Evolutionary conservation across 2,329 filamentous ascomycete species (phyloP).

Genomic region (Colletotrichum truncatum): DNA sequence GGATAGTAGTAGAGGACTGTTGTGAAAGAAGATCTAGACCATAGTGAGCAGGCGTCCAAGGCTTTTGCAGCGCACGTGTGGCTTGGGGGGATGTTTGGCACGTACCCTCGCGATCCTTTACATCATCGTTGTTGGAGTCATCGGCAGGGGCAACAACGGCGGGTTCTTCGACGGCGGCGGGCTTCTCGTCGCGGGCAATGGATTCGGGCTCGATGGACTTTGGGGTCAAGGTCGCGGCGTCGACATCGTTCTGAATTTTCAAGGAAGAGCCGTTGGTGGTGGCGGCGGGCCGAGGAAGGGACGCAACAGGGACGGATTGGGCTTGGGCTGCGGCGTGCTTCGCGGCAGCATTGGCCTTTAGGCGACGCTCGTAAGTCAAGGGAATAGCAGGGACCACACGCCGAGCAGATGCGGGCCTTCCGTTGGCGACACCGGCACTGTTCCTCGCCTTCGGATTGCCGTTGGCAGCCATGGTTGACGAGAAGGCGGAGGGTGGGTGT

Average conservation of each 20-base stretch:
- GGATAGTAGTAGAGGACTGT: not conserved
- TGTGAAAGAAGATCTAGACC: not conserved
- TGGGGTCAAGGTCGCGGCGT: conserved; percentile 25
- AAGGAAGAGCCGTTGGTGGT: conserved; percentile 34
- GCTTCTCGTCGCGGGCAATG: not conserved
- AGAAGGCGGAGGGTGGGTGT: conserved; percentile 10
- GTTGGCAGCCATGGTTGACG: conserved; percentile 29
- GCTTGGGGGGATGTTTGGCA: not conserved
- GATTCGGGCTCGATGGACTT: conserved; percentile 17
- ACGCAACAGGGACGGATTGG: conserved; percentile 15
- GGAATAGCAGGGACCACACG: conserved; percentile 49
- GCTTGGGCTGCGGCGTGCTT: conserved; percentile 43
- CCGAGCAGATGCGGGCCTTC: conserved; percentile 32
- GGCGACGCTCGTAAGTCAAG: conserved; percentile 41
- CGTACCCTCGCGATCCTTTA: conserved; percentile 12
- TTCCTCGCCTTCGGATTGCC: conserved; percentile 29
- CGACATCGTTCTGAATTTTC: conserved; percentile 29
- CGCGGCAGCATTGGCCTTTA: conserved; percentile 42
- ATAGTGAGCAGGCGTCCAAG: not conserved
- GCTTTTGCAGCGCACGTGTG: not conserved
- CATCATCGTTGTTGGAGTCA: not conserved
- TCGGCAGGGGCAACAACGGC: not conserved
- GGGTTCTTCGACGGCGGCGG: not conserved
- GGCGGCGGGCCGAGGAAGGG: conserved; percentile 14
- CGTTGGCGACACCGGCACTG: conserved; percentile 24